phyloP scores from a whole-genome alignment of 371 early-diverging fungal genomes.

The Rhizopus sp. region DNA sequence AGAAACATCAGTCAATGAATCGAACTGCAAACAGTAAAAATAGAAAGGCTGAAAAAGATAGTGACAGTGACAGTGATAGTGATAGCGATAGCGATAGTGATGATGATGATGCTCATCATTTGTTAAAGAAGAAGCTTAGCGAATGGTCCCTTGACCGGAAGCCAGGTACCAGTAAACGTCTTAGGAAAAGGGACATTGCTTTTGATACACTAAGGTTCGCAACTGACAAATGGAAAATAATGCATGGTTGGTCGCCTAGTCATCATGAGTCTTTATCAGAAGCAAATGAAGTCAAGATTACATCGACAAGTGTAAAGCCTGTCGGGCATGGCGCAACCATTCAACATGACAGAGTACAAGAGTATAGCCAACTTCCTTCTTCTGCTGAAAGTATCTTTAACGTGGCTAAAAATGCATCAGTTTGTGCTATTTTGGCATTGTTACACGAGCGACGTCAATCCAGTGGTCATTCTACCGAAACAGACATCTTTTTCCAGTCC shows the following conservation, averaged over 20 bases:
- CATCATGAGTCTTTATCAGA: constrained; percentile 4
- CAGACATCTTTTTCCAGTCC: constrained; percentile 29
- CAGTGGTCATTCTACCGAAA: constrained; percentile 19
- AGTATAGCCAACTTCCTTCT: constrained; percentile 16
- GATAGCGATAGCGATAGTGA: constrained; percentile 21
- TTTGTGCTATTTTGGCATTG: constrained; percentile 42
- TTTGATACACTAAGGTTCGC: constrained; percentile 31
- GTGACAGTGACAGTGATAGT: constrained; percentile 16
- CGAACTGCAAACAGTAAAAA: background rate
- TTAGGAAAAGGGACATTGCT: constrained; percentile 34
- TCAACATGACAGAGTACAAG: background rate
- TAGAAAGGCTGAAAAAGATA: background rate
- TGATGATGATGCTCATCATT: constrained; percentile 1
- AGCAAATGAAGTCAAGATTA: background rate
- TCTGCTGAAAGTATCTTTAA: constrained; percentile 36
- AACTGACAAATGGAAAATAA: constrained; percentile 39
- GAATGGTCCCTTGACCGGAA: constrained; percentile 21
- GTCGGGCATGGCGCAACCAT: background rate
- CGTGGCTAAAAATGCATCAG: constrained; percentile 43
- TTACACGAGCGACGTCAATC: constrained; percentile 32
- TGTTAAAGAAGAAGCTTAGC: constrained; percentile 25
- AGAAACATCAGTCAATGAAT: constrained; percentile 18
- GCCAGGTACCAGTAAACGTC: constrained; percentile 1
- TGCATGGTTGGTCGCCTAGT: constrained; percentile 32
- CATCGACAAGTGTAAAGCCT: constrained; percentile 1